Evolutionary conservation across 768 basidiomycete genomes (phyloP).

Genomic region (Leccinum fibrillosum): DNA sequence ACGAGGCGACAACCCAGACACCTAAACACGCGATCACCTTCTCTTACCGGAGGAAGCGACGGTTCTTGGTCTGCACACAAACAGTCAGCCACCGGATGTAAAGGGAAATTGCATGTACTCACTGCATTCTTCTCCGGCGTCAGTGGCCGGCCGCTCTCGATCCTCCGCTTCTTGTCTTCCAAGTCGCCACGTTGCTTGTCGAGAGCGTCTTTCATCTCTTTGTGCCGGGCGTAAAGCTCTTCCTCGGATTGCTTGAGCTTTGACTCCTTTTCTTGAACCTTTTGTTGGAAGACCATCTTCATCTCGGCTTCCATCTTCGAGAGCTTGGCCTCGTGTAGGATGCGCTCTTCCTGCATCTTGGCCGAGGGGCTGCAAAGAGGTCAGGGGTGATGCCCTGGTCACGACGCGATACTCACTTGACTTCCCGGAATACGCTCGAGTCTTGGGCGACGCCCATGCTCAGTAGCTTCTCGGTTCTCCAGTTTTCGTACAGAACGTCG

Average conservation of each 20-base stretch:
- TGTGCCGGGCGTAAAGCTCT: constrained; percentile 96
- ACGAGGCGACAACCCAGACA: constrained; percentile 25
- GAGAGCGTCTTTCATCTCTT: constrained; percentile 99
- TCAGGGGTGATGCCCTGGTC: constrained; percentile 11
- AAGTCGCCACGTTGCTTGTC: constrained; percentile 95
- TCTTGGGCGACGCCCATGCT: constrained; percentile 99
- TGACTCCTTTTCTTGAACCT: constrained; percentile 98
- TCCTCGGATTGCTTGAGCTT: constrained; percentile 99
- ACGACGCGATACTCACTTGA: constrained; percentile 69
- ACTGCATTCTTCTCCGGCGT: constrained; percentile 92
- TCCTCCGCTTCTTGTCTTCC: constrained; percentile 96
- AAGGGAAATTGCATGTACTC: constrained; percentile 32
- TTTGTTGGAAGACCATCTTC: constrained; percentile 99
- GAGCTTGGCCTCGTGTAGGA: constrained; percentile 94
- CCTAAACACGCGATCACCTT: constrained; percentile 3
- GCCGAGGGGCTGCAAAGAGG: constrained; percentile 74
- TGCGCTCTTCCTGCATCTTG: constrained; percentile 93
- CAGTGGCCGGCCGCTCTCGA: constrained; percentile 91
- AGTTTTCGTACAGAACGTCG: constrained; percentile 95
- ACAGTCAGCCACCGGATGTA: constrained; percentile 6
- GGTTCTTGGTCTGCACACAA: constrained; percentile 32
- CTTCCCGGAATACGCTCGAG: constrained; percentile 96
- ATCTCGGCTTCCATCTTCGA: constrained; percentile 99
- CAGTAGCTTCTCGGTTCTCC: constrained; percentile 93
- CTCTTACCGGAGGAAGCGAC: constrained; percentile 35